A percentile compares a stretch with the other conserved stretches of the same genome.
Conservation (phyloP, 1,284 basidiomycete species). For the Cryptococcus sp. region DNA sequence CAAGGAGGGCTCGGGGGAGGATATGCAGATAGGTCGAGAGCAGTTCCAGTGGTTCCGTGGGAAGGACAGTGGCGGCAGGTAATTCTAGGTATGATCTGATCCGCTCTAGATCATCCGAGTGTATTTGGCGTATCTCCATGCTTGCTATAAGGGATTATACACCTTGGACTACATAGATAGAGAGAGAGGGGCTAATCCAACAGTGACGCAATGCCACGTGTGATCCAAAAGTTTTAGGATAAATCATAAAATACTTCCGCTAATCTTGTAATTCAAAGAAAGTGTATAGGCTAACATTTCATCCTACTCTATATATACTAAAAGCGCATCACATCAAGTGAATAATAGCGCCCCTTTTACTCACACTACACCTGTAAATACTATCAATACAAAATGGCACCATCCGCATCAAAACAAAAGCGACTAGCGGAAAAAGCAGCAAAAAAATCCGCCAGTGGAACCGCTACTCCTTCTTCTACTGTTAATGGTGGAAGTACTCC, state of each 20-base stretch:
- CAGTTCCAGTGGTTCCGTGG: slow-evolving; percentile 25
- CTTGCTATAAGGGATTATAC: too few relatives aligned
- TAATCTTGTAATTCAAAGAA: too few relatives aligned
- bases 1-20: slow-evolving; percentile 25
- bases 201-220: too few relatives aligned
- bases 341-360: too few relatives aligned
- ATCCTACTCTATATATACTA: too few relatives aligned
- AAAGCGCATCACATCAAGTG: too few relatives aligned
- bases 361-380: too few relatives aligned
- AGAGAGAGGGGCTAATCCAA: too few relatives aligned
- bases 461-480: slow-evolving; percentile 60
- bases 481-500: slow-evolving; percentile 64
- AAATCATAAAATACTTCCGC: too few relatives aligned
- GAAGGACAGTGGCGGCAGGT: slow-evolving; percentile 15
- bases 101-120: slow-evolving; percentile 18
- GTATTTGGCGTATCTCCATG: slow-evolving; percentile 7
- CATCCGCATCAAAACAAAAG: slow-evolving; percentile 56
- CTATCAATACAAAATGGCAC: slow-evolving; percentile 46
- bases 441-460: slow-evolving; percentile 52
- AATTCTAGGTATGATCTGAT: slow-evolving; percentile 28
- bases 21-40: slow-evolving; percentile 20
- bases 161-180: too few relatives aligned
- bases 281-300: too few relatives aligned
- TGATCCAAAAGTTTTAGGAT: too few relatives aligned
- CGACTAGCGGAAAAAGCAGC: slow-evolving; percentile 86